Percentiles rank a stretch among this genome's conserved stretches.
Conservation (phyloP, 2,329 filamentous ascomycete species). For the Microcera coccophila region DNA sequence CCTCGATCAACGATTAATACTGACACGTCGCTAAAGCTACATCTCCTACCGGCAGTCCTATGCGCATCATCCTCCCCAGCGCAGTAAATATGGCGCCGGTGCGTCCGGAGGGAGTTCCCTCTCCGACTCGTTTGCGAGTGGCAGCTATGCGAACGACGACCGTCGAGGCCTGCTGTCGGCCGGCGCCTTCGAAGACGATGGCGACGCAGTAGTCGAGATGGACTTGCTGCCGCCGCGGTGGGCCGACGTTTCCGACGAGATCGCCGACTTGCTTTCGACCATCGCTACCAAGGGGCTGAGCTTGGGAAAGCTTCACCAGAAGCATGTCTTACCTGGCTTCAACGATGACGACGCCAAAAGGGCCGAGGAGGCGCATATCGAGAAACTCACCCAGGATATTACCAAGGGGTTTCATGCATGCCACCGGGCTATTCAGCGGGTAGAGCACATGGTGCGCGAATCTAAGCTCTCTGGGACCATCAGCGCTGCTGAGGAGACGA, state of each 20-base stretch:
- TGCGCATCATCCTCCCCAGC: constrained; percentile 87
- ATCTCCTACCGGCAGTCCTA: constrained; percentile 99
- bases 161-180: constrained; percentile 78
- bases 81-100: constrained; percentile 61
- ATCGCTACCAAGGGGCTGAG: constrained; percentile 79
- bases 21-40: constrained; percentile 53
- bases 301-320: constrained; percentile 90
- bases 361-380: constrained; percentile 85
- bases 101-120: constrained; percentile 53
- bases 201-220: constrained; percentile 97
- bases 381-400: constrained; percentile 83
- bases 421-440: constrained; percentile 79
- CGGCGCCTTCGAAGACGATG: constrained; percentile 75
- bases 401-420: constrained; percentile 87
- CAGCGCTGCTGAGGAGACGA: constrained; percentile 81
- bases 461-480: constrained; percentile 68
- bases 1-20: constrained; percentile 7
- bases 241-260: constrained; percentile 93
- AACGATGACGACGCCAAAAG: constrained; percentile 89
- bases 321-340: constrained; percentile 93
- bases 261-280: constrained; percentile 74
- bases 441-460: constrained; percentile 83
- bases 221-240: constrained; percentile 90
- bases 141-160: constrained; percentile 45
- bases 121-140: constrained; percentile 54